phyloP scores from a whole-genome alignment of 2,329 filamentous ascomycete species.

The Hypoxylon sp. region DNA sequence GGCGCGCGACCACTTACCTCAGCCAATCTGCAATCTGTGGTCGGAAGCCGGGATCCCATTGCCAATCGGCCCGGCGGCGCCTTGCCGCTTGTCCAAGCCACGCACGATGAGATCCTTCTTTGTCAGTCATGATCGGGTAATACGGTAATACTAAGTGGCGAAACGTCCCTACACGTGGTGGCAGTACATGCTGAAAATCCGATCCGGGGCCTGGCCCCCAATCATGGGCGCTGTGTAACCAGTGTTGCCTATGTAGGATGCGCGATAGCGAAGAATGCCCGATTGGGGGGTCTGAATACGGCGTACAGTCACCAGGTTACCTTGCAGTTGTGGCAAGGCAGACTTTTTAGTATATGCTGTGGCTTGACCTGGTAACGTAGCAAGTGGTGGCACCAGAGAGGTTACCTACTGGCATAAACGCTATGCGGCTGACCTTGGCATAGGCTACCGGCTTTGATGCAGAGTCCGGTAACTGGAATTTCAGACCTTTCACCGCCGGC shows the following conservation, averaged over 20 bases:
- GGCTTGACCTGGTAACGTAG: slow-evolving; percentile 16
- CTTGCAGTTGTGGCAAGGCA: background rate
- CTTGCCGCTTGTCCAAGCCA: slow-evolving; percentile 33
- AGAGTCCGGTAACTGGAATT: background rate
- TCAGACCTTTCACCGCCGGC: background rate
- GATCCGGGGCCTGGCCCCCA: slow-evolving; percentile 17
- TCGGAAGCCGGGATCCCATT: slow-evolving; percentile 7
- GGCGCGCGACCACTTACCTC: slow-evolving; percentile 1
- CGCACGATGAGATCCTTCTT: slow-evolving; percentile 19
- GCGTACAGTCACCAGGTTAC: slow-evolving; percentile 2
- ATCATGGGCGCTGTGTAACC: background rate
- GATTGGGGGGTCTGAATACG: slow-evolving; percentile 9
- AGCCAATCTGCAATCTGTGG: slow-evolving; percentile 6
- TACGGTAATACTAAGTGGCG: slow-evolving; percentile 8
- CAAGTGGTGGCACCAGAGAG: slow-evolving; percentile 12
- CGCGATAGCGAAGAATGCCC: background rate
- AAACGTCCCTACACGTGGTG: slow-evolving; percentile 29
- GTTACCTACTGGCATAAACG: slow-evolving; percentile 3
- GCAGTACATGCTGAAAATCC: slow-evolving; percentile 6
- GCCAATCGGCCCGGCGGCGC: slow-evolving; percentile 36
- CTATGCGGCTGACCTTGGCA: slow-evolving; percentile 12
- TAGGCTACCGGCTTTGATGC: slow-evolving; percentile 7
- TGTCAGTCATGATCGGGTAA: slow-evolving; percentile 15
- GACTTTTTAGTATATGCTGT: slow-evolving; percentile 10
- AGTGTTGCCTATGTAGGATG: slow-evolving; percentile 8